These are phyloP conservation scores for Diplodia seriata DNA, from an alignment of 2,329 filamentous ascomycete species.

Conservation along the genomic window DNA sequence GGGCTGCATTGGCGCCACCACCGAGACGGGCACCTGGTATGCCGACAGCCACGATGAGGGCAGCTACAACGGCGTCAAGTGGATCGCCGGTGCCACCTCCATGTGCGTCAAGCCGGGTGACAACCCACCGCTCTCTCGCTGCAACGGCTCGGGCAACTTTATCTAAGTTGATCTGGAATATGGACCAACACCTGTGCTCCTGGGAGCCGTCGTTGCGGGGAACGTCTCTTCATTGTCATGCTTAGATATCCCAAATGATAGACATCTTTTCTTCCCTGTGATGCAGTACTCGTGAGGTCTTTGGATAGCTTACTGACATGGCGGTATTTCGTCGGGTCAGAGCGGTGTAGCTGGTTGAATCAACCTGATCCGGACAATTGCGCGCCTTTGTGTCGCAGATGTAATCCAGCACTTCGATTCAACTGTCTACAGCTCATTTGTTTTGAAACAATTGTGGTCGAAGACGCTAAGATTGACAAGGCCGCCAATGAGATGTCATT, in stretches of 20 bases:
- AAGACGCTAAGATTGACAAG: too few relatives aligned
- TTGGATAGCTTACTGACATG: too few relatives aligned
- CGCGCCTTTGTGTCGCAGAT: too few relatives aligned
- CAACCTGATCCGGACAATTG: too few relatives aligned
- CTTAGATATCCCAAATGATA: background rate
- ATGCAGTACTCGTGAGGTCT: too few relatives aligned
- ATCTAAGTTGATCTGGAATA: background rate
- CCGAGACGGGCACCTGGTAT: conserved; percentile 36
- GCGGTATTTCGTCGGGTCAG: too few relatives aligned
- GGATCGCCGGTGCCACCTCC: conserved; percentile 35
- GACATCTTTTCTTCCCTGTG: too few relatives aligned
- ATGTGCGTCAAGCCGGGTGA: conserved; percentile 35
- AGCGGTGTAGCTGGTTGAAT: too few relatives aligned
- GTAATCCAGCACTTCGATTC: too few relatives aligned
- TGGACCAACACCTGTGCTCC: background rate
- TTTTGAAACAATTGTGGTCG: too few relatives aligned
- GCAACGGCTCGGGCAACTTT: conserved; percentile 34
- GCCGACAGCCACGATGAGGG: conserved; percentile 35
- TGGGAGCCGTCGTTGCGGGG: background rate
- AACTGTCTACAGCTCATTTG: too few relatives aligned
- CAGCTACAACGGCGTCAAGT: conserved; percentile 35
- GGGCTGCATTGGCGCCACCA: conserved; percentile 34
- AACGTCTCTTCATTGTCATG: background rate
- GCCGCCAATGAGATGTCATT: too few relatives aligned
- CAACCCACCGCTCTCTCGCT: conserved; percentile 36